Base-by-base conservation (phyloP, 176 grass and related monocot species). In the Metroxylon sagu region DNA sequence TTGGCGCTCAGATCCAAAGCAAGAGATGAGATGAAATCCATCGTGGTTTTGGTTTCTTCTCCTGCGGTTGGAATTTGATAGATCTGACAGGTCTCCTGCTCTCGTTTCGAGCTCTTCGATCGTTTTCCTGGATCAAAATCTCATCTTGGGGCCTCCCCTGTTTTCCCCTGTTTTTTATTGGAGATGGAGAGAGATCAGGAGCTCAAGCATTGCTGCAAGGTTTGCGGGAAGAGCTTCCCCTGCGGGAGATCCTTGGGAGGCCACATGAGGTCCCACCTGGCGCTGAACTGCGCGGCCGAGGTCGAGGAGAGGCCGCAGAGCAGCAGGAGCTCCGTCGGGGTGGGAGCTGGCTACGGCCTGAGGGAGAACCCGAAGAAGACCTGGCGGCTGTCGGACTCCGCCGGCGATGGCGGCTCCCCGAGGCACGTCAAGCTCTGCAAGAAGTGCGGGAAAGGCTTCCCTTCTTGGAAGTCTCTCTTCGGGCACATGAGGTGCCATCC, bases 181-280 rank as follows among this genome's bases (percentile, higher is more conserved):
- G 35, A 43, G 65, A 72, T 18, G 61, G 23, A 21, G 27, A 6
- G 60, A 8, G 6, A 73, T 25, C 75, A n/a, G 18, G 66, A 59
- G 48, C 25, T 25, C 57, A 71, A 5, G 72, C 85, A 80, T 29
- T 19, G 50, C 59, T 88, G 85, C 64, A 83, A 70, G 76, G 85
- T 83, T 25, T 88, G 85, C 48, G 63, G 80, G 28, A 88, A 79
- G 68, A 67, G 80, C 18, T 88, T 88, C 72, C 19, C 69, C 2
- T 76, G 64, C 26, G 85, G 85, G 50, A 77, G 80, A 15, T 88
- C 35, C 14, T 43, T 43, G 35, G 35, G 35, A 12, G 35, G 35
- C 10, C 35, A 43, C 35, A 43, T 43, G 35, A 43, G 35, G 10
- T 43, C 35, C 35, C 35, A 43, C 35, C 14, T 43, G 35, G 7